phyloP scores from a whole-genome alignment of 208 protist species.

The Wallacemonas sp. region DNA sequence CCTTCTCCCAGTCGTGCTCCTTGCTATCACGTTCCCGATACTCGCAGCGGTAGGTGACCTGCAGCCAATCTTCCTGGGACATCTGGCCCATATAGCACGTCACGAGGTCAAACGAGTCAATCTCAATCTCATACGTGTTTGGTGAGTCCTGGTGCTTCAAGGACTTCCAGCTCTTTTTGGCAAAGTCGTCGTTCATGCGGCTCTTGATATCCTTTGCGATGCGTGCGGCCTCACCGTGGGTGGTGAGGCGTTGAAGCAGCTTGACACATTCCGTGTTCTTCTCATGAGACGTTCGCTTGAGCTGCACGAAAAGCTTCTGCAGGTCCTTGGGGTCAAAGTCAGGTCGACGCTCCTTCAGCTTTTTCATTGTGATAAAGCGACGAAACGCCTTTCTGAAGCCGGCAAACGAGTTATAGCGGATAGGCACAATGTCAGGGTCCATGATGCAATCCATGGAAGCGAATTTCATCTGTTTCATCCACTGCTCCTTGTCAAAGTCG shows the following conservation, averaged over 20 bases:
- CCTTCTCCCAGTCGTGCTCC: constrained; percentile 63
- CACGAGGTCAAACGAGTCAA: constrained; percentile 83
- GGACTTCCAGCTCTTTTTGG: constrained; percentile 87
- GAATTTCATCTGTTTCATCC: constrained; percentile 92
- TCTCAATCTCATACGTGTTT: constrained; percentile 80
- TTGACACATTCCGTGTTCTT: constrained; percentile 63
- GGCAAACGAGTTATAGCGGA: constrained; percentile 73
- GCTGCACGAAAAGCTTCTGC: constrained; percentile 68
- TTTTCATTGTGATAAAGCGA: constrained; percentile 87
- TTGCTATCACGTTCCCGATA: constrained; percentile 64
- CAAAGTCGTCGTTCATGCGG: constrained; percentile 82
- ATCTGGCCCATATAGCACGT: constrained; percentile 92
- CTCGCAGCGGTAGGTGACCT: constrained; percentile 87
- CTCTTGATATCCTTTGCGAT: constrained; percentile 79
- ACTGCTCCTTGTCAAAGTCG: constrained; percentile 92
- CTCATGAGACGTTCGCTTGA: constrained; percentile 68
- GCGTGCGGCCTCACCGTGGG: constrained; percentile 82
- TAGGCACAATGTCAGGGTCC: constrained; percentile 83
- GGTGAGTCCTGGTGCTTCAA: constrained; percentile 57
- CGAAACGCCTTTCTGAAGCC: constrained; percentile 74
- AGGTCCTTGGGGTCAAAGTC: constrained; percentile 74
- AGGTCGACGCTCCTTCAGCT: constrained; percentile 81
- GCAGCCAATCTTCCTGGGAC: constrained; percentile 88
- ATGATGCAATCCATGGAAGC: constrained; percentile 92
- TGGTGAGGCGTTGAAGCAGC: constrained; percentile 78